A percentile compares a stretch with the other conserved stretches of the same genome.
Conservation (phyloP, 208 protist species). For the Acanthamoeba healyi region DNA sequence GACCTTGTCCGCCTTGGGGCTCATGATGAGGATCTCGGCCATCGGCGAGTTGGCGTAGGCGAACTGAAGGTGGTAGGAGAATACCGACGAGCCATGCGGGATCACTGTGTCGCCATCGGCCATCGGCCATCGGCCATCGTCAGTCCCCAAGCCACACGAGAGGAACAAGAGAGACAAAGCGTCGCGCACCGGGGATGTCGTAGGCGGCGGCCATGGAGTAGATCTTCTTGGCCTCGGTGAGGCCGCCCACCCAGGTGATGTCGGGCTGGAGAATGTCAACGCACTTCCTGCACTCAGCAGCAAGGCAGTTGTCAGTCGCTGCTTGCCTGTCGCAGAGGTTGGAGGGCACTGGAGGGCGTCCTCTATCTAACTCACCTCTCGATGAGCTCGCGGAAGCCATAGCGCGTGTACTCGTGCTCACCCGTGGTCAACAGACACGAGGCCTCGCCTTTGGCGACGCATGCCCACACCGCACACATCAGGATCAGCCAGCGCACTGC, state of each 20-base stretch:
- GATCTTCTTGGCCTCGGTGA: slow-evolving; percentile 83
- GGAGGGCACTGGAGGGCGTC: too few species aligned
- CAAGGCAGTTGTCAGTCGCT: not conserved
- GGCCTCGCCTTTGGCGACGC: slow-evolving; percentile 67
- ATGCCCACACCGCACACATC: not conserved
- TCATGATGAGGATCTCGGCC: slow-evolving; percentile 86
- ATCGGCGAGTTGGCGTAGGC: slow-evolving; percentile 86
- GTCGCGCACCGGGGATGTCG: slow-evolving; percentile 75
- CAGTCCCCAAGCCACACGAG: not conserved
- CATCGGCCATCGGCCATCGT: not conserved
- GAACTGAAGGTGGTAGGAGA: slow-evolving; percentile 87
- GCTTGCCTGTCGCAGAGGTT: too few species aligned
- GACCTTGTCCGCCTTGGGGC: slow-evolving; percentile 82
- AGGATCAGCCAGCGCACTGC: not conserved
- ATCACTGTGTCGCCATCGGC: slow-evolving; percentile 53
- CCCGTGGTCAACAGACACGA: slow-evolving; percentile 79
- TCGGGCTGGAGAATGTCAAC: slow-evolving; percentile 86
- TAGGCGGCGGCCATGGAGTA: slow-evolving; percentile 82
- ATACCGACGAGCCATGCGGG: slow-evolving; percentile 84
- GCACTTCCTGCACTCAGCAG: slow-evolving; percentile 52
- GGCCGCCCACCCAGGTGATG: slow-evolving; percentile 85
- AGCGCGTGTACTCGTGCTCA: slow-evolving; percentile 87
- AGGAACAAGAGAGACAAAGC: not conserved
- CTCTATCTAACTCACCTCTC: slow-evolving; percentile 59
- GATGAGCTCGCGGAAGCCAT: slow-evolving; percentile 86